Evolutionary conservation across 768 basidiomycete species (phyloP), one percentile per base, ranked within the genome.

Genomic region (Collybiopsis luxurians): DNA sequence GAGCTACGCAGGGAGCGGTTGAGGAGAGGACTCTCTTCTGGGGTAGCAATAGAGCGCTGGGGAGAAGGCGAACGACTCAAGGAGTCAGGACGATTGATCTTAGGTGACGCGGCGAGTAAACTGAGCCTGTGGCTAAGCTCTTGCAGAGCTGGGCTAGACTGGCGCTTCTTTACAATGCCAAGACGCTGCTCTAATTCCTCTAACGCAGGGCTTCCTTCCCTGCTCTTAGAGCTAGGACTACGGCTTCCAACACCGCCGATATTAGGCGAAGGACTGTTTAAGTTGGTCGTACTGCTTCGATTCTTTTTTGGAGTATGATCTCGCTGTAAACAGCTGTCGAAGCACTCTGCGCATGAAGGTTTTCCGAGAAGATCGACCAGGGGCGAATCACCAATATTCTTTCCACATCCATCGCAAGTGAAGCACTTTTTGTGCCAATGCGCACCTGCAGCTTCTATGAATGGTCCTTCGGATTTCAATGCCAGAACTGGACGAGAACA

Each of bases 361-460:
- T 81, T 79, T 3, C 92, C 92, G 12, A 90, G 72, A n/a, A 94
- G 72, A 68, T 93, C 92, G 30, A 93, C 87, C 83, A 91, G 85
- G 0, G 92, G 92, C 1, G 73, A 72, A 60, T 87, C 80, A 7
- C 89, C 86, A 30, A 93, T 85, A 59, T 85, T 80, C 71, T 83
- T 88, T 67, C 73, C 78, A 66, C 92, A 94, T 4, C 82, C 84
- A 15, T 79, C 75, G 64, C 92, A 94, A 60, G 76, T 77, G 71
- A 92, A 94, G 67, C 92, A 94, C 45, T 74, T 78, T 68, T 87
- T 90, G 65, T 94, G 92, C 91, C 92, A 94, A 61, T 85, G 81
- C 43, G 79, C 79, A 42, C 82, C 84, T 4, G 80, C 79, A 4
- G 82, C 83, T 66, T 92, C 85, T 42, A 94, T 77, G 60, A 87